Percentiles rank a stretch among this genome's conserved stretches.
These are phyloP conservation scores for Seiridium cupressi DNA, from an alignment of 2,329 filamentous ascomycete species.

Conservation along the genomic window DNA sequence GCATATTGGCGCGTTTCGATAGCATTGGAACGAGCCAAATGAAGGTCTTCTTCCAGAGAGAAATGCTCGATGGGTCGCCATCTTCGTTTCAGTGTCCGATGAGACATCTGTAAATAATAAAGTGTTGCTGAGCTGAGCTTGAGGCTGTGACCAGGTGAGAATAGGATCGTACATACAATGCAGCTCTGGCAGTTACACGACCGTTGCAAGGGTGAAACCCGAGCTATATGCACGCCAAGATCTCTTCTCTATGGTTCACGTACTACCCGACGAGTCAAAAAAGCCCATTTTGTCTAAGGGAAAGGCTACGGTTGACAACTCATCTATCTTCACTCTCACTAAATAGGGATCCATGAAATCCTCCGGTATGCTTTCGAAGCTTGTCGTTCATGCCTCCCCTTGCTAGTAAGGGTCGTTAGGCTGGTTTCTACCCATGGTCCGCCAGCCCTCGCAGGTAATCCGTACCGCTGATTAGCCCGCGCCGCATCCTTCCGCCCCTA, in stretches of 20 bases:
- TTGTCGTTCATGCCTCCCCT: no score
- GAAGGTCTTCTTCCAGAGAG: no score
- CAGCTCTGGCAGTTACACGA: neutral
- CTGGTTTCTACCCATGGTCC: no score
- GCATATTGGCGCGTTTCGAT: neutral
- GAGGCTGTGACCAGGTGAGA: neutral
- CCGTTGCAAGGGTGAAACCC: neutral
- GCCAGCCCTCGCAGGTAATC: neutral
- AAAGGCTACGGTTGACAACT: neutral
- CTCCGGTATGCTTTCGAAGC: no score
- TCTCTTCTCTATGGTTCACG: neutral
- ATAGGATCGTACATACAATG: neutral
- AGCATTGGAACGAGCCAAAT: neutral
- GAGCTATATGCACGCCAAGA: neutral
- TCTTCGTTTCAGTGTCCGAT: neutral
- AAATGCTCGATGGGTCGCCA: neutral
- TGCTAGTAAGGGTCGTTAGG: no score
- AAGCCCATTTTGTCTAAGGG: neutral
- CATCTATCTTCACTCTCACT: no score
- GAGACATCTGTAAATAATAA: neutral
- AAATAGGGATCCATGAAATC: no score
- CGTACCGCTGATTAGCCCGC: neutral
- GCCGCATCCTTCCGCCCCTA: neutral
- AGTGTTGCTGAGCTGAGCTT: neutral
- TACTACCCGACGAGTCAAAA: neutral